Conservation (phyloP, 2,329 filamentous ascomycete species). For the Xylaria sp. region DNA sequence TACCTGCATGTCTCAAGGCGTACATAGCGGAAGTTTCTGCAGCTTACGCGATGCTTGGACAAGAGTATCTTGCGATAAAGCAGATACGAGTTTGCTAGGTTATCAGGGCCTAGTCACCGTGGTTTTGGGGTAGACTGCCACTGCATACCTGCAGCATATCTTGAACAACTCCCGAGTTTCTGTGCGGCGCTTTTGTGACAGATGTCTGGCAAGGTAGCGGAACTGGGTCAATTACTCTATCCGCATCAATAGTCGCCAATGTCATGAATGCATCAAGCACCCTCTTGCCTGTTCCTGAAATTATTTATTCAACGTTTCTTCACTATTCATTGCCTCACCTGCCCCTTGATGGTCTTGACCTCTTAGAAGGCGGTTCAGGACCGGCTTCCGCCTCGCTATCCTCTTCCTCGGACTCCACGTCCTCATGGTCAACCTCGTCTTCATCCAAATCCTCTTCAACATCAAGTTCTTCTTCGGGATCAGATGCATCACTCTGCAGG, state of each 20-base stretch:
- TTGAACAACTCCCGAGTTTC: not conserved
- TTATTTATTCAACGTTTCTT: slow-evolving; percentile 32
- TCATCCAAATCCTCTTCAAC: slow-evolving; percentile 59
- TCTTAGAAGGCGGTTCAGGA: slow-evolving; percentile 52
- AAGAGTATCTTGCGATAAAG: no score
- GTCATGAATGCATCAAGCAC: slow-evolving; percentile 33
- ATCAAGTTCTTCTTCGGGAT: slow-evolving; percentile 54
- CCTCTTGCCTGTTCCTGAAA: slow-evolving; percentile 27
- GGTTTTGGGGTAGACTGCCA: not conserved
- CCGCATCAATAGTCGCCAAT: not conserved
- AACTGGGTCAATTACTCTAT: not conserved
- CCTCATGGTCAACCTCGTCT: slow-evolving; percentile 65
- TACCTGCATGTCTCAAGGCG: no score
- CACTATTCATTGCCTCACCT: slow-evolving; percentile 39
- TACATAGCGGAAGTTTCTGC: no score
- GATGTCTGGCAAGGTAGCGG: not conserved
- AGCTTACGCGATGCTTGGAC: no score
- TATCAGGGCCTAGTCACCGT: not conserved
- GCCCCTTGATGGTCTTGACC: slow-evolving; percentile 44
- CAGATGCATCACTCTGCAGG: slow-evolving; percentile 47
- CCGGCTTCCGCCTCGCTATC: slow-evolving; percentile 57
- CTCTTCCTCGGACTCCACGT: slow-evolving; percentile 63
- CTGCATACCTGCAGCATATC: not conserved
- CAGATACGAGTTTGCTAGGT: no score
- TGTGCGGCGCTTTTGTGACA: not conserved